These are phyloP conservation scores for Nitzschia putrida DNA, from an alignment of 108 stramenopile genomes.

Conservation along the genomic window DNA sequence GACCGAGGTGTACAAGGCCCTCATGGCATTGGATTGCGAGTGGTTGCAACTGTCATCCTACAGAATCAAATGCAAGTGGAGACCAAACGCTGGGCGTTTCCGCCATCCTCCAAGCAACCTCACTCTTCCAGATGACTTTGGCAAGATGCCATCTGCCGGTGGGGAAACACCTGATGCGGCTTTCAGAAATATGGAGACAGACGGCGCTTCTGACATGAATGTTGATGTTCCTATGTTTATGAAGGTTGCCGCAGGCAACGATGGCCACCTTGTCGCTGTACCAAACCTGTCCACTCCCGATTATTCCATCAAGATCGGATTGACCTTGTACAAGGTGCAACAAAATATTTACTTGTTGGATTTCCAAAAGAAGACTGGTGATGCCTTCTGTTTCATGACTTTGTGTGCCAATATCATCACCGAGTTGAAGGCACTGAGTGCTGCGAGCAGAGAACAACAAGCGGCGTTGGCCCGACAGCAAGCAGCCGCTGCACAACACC, in stretches of 20 bases:
- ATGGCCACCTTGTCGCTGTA: slow-evolving; percentile 59
- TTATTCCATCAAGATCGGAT: slow-evolving; percentile 89
- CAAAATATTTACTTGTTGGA: slow-evolving; percentile 97
- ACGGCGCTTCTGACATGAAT: slow-evolving; percentile 29
- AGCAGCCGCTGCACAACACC: slow-evolving; percentile 67
- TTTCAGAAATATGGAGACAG: slow-evolving; percentile 40
- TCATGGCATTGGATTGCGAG: slow-evolving; percentile 92
- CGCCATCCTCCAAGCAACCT: not conserved
- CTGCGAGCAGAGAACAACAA: slow-evolving; percentile 84
- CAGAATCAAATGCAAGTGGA: slow-evolving; percentile 95
- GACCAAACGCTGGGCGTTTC: slow-evolving; percentile 62
- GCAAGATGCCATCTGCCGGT: slow-evolving; percentile 57
- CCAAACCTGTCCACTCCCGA: slow-evolving; percentile 81
- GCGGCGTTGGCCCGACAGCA: slow-evolving; percentile 60
- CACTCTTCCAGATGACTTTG: not conserved
- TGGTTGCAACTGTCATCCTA: slow-evolving; percentile 94
- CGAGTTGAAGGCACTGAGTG: slow-evolving; percentile 95
- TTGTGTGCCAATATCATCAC: slow-evolving; percentile 97
- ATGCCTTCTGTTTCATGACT: slow-evolving; percentile 98
- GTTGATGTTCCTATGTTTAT: slow-evolving; percentile 35
- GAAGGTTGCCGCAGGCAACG: slow-evolving; percentile 66
- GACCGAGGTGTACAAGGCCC: slow-evolving; percentile 98
- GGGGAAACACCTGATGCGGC: slow-evolving; percentile 66
- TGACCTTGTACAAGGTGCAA: slow-evolving; percentile 98
- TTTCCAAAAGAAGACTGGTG: slow-evolving; percentile 96